phyloP scores from a whole-genome alignment of 140 eudicot species.

The Anethum foeniculum region DNA sequence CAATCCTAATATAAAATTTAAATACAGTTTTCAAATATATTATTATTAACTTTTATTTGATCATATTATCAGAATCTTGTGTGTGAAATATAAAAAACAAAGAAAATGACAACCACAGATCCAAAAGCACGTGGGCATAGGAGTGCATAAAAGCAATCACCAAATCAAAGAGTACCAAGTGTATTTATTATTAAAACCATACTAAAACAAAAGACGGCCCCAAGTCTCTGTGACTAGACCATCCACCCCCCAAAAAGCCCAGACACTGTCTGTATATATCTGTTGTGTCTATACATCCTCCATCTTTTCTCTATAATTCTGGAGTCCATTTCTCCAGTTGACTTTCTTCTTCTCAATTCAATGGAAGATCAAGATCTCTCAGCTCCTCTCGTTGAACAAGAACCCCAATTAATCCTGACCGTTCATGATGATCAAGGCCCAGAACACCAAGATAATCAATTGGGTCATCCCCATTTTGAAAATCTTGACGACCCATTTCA shows the following conservation, averaged over 20 bases:
- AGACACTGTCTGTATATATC: not conserved
- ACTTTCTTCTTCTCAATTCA: not conserved
- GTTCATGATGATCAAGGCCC: constrained; percentile 22
- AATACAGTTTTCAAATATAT: not conserved
- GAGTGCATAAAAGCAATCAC: not conserved
- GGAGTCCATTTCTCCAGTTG: not conserved
- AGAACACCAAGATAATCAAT: not conserved
- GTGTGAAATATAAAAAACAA: not conserved
- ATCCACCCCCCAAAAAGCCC: constrained; percentile 2
- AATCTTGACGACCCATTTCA: constrained; percentile 37
- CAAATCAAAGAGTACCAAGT: not conserved
- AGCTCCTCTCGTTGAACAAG: constrained; percentile 38
- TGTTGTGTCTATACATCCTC: not conserved
- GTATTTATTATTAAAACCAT: not conserved
- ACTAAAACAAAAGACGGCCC: constrained; percentile 1
- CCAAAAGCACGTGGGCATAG: constrained; percentile 1
- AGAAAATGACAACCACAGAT: not conserved
- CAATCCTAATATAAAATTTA: too few species aligned
- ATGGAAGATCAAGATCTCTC: constrained; percentile 50
- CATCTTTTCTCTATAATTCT: not conserved
- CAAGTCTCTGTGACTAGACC: not conserved
- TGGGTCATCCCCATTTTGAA: constrained; percentile 23
- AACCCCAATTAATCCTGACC: constrained; percentile 35
- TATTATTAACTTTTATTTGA: too few species aligned
- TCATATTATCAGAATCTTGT: not conserved